Conservation (phyloP, 2,329 filamentous ascomycete genomes). For the Pseudopyricularia javanii region DNA sequence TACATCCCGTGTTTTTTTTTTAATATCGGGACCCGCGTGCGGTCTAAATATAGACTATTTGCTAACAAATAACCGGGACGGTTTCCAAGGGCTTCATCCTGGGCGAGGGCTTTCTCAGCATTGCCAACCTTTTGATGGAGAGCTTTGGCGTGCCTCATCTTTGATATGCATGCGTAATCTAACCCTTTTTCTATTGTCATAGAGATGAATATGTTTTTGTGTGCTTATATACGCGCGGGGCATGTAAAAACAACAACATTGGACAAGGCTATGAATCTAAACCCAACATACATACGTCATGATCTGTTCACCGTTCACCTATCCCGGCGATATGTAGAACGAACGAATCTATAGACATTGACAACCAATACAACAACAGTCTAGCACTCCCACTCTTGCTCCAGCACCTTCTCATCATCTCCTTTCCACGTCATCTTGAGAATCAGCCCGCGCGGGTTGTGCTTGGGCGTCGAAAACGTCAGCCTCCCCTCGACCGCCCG, state of each 20-base stretch:
- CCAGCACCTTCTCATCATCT: constrained; percentile 22
- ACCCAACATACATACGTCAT: no score
- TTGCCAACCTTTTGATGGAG: constrained; percentile 76
- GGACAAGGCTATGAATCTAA: no score
- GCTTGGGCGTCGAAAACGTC: constrained; percentile 55
- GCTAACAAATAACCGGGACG: neutral
- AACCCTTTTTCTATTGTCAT: no score
- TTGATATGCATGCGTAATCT: no score
- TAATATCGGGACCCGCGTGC: neutral
- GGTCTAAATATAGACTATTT: neutral
- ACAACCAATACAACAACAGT: constrained; percentile 23
- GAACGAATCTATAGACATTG: no score
- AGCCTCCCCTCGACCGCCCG: constrained; percentile 54
- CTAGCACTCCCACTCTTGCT: constrained; percentile 31
- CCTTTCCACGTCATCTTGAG: constrained; percentile 51
- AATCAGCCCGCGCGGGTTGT: constrained; percentile 56
- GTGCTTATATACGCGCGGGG: no score
- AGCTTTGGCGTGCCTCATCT: constrained; percentile 60
- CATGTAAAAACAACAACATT: no score
- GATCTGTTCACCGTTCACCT: no score
- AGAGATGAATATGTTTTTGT: no score
- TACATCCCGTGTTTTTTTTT: neutral
- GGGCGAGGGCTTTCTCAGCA: constrained; percentile 83
- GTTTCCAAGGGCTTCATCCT: constrained; percentile 64
- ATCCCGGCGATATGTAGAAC: no score